A percentile compares a stretch with the other conserved stretches of the same genome.
Evolutionary conservation across 768 basidiomycete species (phyloP).

Genomic region (Lactarius quietus): DNA sequence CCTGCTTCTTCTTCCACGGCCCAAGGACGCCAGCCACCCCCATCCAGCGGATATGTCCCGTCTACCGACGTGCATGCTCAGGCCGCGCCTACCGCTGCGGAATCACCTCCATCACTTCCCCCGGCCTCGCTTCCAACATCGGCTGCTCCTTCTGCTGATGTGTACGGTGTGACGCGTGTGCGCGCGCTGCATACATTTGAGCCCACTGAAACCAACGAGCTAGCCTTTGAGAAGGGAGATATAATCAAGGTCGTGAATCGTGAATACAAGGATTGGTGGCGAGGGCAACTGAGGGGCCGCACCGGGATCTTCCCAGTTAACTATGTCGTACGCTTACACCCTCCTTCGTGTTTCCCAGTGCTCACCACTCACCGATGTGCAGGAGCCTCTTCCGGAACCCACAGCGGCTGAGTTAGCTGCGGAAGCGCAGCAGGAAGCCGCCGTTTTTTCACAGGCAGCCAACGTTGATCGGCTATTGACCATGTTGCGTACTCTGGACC

Average conservation of each 20-base stretch:
- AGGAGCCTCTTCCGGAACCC: slow-evolving; percentile 87
- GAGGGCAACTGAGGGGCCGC: slow-evolving; percentile 83
- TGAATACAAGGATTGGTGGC: slow-evolving; percentile 96
- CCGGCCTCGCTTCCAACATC: slow-evolving; percentile 31
- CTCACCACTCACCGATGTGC: slow-evolving; percentile 6
- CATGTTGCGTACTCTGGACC: slow-evolving; percentile 12
- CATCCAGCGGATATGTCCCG: slow-evolving; percentile 55
- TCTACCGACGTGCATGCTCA: slow-evolving; percentile 9
- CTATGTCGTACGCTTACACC: slow-evolving; percentile 67
- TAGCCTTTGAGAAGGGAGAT: slow-evolving; percentile 89
- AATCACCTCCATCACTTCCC: slow-evolving; percentile 22
- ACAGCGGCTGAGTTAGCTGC: slow-evolving; percentile 68
- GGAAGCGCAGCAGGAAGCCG: slow-evolving; percentile 84
- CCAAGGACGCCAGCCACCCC: slow-evolving; percentile 31
- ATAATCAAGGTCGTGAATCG: slow-evolving; percentile 93
- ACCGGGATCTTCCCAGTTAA: slow-evolving; percentile 97
- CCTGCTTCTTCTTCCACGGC: slow-evolving; percentile 28
- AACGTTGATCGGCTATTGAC: slow-evolving; percentile 70
- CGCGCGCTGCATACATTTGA: slow-evolving; percentile 87
- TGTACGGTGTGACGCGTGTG: slow-evolving; percentile 67
- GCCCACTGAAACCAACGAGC: slow-evolving; percentile 83
- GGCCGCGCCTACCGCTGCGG: slow-evolving; percentile 28
- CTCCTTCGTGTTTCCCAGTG: background rate
- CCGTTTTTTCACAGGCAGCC: slow-evolving; percentile 82
- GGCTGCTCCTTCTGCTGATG: slow-evolving; percentile 31